These are phyloP conservation scores for Paecilomyces niveus DNA, from an alignment of 2,329 filamentous ascomycete genomes.

Conservation along the genomic window DNA sequence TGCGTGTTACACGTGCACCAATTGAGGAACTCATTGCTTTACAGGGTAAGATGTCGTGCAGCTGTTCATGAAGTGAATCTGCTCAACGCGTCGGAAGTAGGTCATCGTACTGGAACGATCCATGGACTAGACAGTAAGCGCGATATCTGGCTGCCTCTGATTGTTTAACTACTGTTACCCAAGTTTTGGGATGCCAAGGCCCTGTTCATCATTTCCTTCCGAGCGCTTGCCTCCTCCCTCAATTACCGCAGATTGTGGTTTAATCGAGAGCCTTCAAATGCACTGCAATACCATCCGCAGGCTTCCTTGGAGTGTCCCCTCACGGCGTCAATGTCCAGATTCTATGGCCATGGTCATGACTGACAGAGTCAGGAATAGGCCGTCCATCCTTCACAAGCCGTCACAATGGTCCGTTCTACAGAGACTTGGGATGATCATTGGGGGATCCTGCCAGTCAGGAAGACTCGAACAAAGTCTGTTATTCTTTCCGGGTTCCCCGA, in stretches of 20 bases:
- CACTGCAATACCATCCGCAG: no score
- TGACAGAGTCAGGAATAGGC: neutral
- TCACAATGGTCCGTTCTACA: neutral
- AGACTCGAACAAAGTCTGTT: neutral
- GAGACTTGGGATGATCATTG: neutral
- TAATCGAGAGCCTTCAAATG: neutral
- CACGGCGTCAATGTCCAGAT: neutral
- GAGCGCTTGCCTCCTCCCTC: neutral
- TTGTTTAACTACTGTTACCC: neutral
- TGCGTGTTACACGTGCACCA: neutral
- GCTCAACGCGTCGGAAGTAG: neutral
- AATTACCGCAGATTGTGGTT: neutral
- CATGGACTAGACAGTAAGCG: neutral
- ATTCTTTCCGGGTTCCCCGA: neutral
- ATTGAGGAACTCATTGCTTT: neutral
- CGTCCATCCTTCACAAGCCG: neutral
- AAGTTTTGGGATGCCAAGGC: neutral
- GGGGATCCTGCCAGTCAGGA: neutral
- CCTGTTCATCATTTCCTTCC: neutral
- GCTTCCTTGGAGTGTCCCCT: neutral
- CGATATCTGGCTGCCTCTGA: neutral
- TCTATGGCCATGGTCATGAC: neutral
- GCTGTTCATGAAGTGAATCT: neutral
- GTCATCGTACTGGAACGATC: neutral
- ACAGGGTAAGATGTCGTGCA: neutral